Conservation (phyloP, 208 protist species). For the Leishmania aethiopica region DNA sequence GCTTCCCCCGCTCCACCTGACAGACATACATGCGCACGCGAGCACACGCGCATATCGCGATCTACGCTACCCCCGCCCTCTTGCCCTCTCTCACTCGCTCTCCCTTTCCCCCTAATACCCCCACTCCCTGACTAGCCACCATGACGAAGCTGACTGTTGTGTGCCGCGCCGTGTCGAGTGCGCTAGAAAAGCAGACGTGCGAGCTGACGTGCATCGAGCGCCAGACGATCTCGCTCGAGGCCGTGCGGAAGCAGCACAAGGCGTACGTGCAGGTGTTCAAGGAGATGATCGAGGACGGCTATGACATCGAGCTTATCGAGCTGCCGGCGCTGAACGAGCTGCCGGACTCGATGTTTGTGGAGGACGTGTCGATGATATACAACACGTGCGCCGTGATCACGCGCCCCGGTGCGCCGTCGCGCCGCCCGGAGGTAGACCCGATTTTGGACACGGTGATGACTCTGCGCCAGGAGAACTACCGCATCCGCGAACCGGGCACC, state of each 20-base stretch:
- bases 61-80: not conserved
- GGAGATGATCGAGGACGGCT: slow-evolving; percentile 42
- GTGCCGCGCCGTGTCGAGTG: slow-evolving; percentile 38
- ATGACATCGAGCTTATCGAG: slow-evolving; percentile 50
- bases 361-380: slow-evolving; percentile 58
- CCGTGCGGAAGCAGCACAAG: slow-evolving; percentile 40
- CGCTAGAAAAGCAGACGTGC: slow-evolving; percentile 40
- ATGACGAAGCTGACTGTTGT: slow-evolving; percentile 56
- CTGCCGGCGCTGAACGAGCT: slow-evolving; percentile 46
- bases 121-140: not conserved
- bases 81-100: not conserved
- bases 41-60: no score
- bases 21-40: not conserved
- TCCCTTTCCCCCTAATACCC: not conserved
- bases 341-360: slow-evolving; percentile 59
- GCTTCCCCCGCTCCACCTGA: not conserved
- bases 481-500: slow-evolving; percentile 45
- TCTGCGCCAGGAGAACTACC: slow-evolving; percentile 39
- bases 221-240: slow-evolving; percentile 37
- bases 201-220: slow-evolving; percentile 62
- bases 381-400: slow-evolving; percentile 46
- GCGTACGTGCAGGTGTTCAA: slow-evolving; percentile 51
- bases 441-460: slow-evolving; percentile 38
- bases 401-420: slow-evolving; percentile 45
- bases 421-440: slow-evolving; percentile 43